Percentiles rank a stretch among this genome's conserved stretches.
Conservation (phyloP, 495 filamentous ascomycete genomes). For the Hypoxylon lenormandii region DNA sequence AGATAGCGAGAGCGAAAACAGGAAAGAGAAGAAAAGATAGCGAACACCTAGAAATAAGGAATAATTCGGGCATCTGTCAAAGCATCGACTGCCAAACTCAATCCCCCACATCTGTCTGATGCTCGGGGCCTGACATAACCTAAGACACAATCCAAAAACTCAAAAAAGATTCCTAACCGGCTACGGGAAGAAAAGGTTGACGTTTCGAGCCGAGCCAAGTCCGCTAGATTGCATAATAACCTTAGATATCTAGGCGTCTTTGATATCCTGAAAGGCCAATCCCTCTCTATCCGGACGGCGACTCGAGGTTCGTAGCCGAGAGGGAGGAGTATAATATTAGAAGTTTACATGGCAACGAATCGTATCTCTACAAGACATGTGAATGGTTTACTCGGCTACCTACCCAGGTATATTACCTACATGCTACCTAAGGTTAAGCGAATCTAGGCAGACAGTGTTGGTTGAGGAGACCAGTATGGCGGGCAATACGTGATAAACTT, state of each 20-base stretch:
- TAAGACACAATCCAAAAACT: conserved; percentile 22
- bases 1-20: background rate
- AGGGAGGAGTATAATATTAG: too few species aligned
- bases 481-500: background rate
- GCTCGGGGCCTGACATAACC: conserved; percentile 9
- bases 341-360: too few species aligned
- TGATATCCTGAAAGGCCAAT: too few species aligned
- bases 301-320: too few species aligned
- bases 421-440: background rate
- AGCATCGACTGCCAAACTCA: conserved; percentile 16
- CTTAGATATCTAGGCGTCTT: background rate
- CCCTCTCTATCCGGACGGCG: too few species aligned
- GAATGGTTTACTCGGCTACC: too few species aligned
- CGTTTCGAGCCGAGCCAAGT: conserved; percentile 30
- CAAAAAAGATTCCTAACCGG: conserved; percentile 11
- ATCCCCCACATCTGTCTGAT: conserved; percentile 13
- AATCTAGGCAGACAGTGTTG: background rate
- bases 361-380: too few species aligned
- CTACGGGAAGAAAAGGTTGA: conserved; percentile 4
- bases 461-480: too few species aligned
- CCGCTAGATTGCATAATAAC: conserved; percentile 13
- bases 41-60: background rate
- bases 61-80: background rate
- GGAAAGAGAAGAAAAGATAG: background rate
- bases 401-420: background rate